These are phyloP conservation scores for Tuber calosporum DNA, from an alignment of 495 filamentous ascomycete genomes.

Conservation along the genomic window DNA sequence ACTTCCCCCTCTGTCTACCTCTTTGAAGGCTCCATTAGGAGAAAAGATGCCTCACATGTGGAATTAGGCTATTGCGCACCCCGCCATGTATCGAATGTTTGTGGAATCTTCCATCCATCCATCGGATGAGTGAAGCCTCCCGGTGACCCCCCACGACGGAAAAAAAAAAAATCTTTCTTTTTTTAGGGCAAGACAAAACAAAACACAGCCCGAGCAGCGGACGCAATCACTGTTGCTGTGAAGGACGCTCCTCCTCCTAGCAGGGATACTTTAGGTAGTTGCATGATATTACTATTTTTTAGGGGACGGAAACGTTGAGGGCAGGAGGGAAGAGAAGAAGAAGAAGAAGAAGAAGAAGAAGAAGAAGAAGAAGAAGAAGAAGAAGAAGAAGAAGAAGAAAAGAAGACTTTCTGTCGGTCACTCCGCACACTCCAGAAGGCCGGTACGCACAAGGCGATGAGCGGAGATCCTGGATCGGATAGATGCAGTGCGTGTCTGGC, in stretches of 20 bases:
- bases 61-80: neutral
- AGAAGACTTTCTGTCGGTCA: neutral
- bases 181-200: conserved; percentile 3
- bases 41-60: neutral
- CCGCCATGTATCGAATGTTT: conserved; percentile 23
- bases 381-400: neutral
- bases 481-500: neutral
- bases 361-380: too few species aligned
- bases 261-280: neutral
- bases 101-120: conserved; percentile 30
- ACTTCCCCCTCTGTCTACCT: too few species aligned
- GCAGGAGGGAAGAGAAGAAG: too few species aligned
- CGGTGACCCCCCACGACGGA: conserved; percentile 13
- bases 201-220: neutral
- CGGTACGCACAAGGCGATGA: neutral
- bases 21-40: neutral
- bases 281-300: neutral
- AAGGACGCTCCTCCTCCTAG: too few species aligned
- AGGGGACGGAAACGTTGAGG: neutral
- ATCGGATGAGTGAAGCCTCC: conserved; percentile 5
- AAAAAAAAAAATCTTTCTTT: too few species aligned
- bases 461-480: conserved; percentile 5
- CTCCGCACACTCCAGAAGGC: neutral
- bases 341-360: too few species aligned
- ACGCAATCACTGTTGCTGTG: neutral